Evolutionary conservation across 176 grass and related monocot species (phyloP), one percentile per base, ranked within the genome.

Genomic region (Eleusine coracana): DNA sequence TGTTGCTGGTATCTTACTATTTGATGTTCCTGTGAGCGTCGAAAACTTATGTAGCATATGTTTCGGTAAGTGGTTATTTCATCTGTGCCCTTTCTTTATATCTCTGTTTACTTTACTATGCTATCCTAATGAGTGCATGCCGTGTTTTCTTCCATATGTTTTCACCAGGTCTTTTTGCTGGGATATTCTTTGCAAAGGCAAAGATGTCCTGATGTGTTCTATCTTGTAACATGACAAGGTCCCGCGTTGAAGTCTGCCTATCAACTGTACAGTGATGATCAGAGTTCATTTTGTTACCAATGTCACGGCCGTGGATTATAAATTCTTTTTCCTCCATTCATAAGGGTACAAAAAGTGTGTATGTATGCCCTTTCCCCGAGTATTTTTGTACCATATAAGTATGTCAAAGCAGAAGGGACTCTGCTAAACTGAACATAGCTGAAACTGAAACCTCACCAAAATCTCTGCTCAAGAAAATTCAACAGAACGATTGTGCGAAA

Each of bases 181-280:
- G 94, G 80, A 94, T 97, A 83, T 91, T 97, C 85, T 94, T 97
- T 80, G 91, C 94, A 54, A 97, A 91, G 89, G 94, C 91, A 41
- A 94, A 96, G 81, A 93, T 96, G 93, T 93, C 88, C 51, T 91
- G 61, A 89, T 65, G 5, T 14, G 71, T 31, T 38, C 13, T 70
- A 2, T 36, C 63, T 37, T 71, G 77, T 74, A 59, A 49, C 83
- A 77, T 34, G 69, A 79, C 67, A 29, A 73, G 17, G 10, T 66
- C 68, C 29, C 64, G 18, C n/a, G 0, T 52, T 42, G 74, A 79
- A 62, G 16, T 63, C 18, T 25, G 13, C 56, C 46, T 75, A 88
- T 77, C 73, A 86, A 84, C 45, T 88, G 90, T 76, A 92, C 79
- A 92, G 74, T 75, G 59, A 83, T 45, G 25, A 68, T 60, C 69